Percentiles rank a stretch among this genome's conserved stretches.
These are phyloP conservation scores for Lentinus tigrinus DNA, from an alignment of 768 basidiomycete species.

Conservation along the genomic window DNA sequence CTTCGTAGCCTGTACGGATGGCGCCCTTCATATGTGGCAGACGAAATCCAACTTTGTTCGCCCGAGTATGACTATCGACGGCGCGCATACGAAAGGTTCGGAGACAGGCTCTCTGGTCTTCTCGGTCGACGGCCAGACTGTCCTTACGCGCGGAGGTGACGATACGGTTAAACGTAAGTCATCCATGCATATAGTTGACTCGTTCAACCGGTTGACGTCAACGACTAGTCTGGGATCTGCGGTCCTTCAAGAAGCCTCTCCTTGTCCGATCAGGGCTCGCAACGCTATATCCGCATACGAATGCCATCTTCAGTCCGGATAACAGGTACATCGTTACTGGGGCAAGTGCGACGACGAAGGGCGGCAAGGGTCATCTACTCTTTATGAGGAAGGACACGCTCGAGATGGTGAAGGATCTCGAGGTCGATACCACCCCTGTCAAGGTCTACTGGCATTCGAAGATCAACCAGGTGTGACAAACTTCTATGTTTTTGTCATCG, in stretches of 20 bases:
- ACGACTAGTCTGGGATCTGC: constrained; percentile 86
- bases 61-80: constrained; percentile 83
- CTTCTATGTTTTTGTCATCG: background rate
- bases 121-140: constrained; percentile 81
- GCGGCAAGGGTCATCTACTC: constrained; percentile 66
- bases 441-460: constrained; percentile 93
- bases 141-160: constrained; percentile 91
- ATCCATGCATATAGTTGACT: background rate
- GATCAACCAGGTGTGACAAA: constrained; percentile 84
- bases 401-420: constrained; percentile 64
- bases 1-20: constrained; percentile 78
- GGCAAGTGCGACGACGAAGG: constrained; percentile 63
- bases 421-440: constrained; percentile 78
- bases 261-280: constrained; percentile 60
- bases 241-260: constrained; percentile 87
- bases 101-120: constrained; percentile 88
- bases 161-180: constrained; percentile 91
- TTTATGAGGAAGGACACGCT: constrained; percentile 73
- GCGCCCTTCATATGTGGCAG: constrained; percentile 92
- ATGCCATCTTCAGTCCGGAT: constrained; percentile 94
- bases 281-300: constrained; percentile 89
- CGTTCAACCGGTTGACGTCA: background rate
- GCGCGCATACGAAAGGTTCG: constrained; percentile 81
- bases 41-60: constrained; percentile 90
- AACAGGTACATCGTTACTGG: constrained; percentile 89